Evolutionary conservation across 257 asterid species (phyloP), one percentile per base, ranked within the genome.

Genomic region (Euphrasia confusa): DNA sequence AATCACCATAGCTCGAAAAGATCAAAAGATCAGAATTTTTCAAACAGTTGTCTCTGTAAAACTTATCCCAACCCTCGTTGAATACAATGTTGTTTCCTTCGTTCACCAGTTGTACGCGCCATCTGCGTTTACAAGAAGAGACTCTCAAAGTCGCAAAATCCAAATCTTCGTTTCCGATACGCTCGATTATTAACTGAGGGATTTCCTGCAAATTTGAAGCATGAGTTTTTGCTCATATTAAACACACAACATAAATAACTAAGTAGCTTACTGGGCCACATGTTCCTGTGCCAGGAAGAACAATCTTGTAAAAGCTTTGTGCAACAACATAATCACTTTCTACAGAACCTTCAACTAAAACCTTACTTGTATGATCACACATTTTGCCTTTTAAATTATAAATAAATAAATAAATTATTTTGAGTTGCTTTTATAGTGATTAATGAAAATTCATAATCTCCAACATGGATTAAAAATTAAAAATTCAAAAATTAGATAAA

Each of bases 21-120:
- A 63, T 1, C 37, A 74, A 27, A 44, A 74, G 24, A 39, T 74
- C 8, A 48, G 60, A 7, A 54, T 52, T 0, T 54, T 60, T 37
- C 56, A 74, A 44, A 7, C 10, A 42, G 45, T 69, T 74, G 0
- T 73, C 71, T 40, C 7, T 11, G 45, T n/a, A 68, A 14, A 73
- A 73, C 3, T 2, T 42, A 10, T 54, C 52, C 78, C 78, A 68
- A 18, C 74, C 78, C 10, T 64, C 68, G 30, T 39, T 68, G 13
- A 73, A 64, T 64, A 32, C 12, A 2, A 68, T 1, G 40, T 12
- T 17, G 5, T 53, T 39, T 12, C 60, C 71, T 42, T 68, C 65
- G 3, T 53, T 17, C 17, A 4, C 4, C 27, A 74, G 1, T 10
- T 54, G 13, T 0, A 74, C 62, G 2, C 3, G 37, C 78, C 78